Evolutionary conservation across 1,284 basidiomycete species (phyloP), one percentile per base, ranked within the genome.

Genomic region (Cryptococcus jaspeensis): DNA sequence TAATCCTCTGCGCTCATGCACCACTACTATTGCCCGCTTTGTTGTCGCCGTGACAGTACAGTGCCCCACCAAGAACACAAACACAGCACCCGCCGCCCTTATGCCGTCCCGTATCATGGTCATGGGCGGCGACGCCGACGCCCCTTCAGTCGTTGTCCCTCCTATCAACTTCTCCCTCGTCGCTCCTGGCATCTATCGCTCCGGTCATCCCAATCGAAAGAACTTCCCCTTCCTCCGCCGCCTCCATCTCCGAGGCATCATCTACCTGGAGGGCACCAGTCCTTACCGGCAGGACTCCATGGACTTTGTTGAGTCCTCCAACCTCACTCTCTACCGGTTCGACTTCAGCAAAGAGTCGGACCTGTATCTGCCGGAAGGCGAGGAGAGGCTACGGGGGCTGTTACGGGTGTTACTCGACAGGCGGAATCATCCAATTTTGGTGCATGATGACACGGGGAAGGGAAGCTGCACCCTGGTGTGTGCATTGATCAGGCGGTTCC

Each of bases 111-210:
- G 28, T 32, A 9, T 32, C 28, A 32, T 32, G 28, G 28, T 32
- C 5, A 5, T 9, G 4, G 28, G 28, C 28, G 28, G 28, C 28
- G 28, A 32, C 28, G 9, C 4, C 5, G 28, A 32, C 28, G 28
- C 28, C 28, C 46, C 67, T 1, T 59, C 64, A 6, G 62, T 72
- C 15, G 58, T 76, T 8, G 73, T 79, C 7, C 70, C 78, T 41
- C 79, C 79, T 12, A 78, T 79, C 63, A 80, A 79, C 62, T 80
- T 79, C 61, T 75, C 76, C 1, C 70, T 77, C 25, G 74, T 77
- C 50, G 72, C 66, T 36, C 70, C 69, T 1, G 72, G 73, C 8
- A 64, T 77, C n/a, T 76, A 75, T 54, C 57, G 75, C 12, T 72
- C 68, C 7, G 78, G 78, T 0, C 76, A 78, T 61, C 78, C 78